phyloP scores from a whole-genome alignment of 2,329 filamentous ascomycete species.

The Cladosporium oxysporum region DNA sequence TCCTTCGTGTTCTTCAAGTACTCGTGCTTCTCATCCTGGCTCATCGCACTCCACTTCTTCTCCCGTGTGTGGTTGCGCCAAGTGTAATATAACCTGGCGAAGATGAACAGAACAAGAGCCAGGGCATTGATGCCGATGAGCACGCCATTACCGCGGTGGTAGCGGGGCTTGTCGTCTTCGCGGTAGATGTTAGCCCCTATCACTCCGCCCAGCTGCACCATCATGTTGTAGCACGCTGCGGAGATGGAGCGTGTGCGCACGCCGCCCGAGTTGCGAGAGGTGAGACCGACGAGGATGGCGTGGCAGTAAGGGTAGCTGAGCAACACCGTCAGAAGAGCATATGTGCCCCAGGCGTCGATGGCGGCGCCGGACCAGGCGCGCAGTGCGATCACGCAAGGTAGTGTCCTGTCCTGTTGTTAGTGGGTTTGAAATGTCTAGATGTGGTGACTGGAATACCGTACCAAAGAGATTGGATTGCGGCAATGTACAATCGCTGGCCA shows the following conservation, averaged over 20 bases:
- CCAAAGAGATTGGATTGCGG: constrained; percentile 43
- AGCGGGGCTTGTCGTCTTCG: constrained; percentile 56
- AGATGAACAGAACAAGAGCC: constrained; percentile 48
- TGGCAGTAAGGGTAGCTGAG: constrained; percentile 48
- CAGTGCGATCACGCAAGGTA: constrained; percentile 44
- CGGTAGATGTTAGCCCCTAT: constrained; percentile 53
- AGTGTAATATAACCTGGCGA: constrained; percentile 39
- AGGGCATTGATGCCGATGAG: constrained; percentile 54
- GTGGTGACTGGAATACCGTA: constrained; percentile 31
- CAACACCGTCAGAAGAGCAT: constrained; percentile 41
- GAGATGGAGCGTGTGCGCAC: constrained; percentile 48
- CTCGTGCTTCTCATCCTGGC: constrained; percentile 35
- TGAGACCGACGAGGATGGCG: constrained; percentile 47
- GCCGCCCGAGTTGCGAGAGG: constrained; percentile 44
- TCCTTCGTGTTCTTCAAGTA: constrained; percentile 41
- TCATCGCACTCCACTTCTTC: constrained; percentile 42
- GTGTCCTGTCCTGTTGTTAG: constrained; percentile 29
- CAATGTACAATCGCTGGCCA: constrained; percentile 55
- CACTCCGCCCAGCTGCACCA: constrained; percentile 47
- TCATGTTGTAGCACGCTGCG: constrained; percentile 45
- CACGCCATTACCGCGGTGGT: constrained; percentile 56
- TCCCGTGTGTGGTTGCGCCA: constrained; percentile 35
- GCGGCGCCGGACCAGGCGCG: constrained; percentile 32
- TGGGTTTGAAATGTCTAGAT: constrained; percentile 23
- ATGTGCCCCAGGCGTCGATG: constrained; percentile 43